Base-by-base conservation (phyloP, 352 stramenopile genomes). In the Plasmopara muralis region DNA sequence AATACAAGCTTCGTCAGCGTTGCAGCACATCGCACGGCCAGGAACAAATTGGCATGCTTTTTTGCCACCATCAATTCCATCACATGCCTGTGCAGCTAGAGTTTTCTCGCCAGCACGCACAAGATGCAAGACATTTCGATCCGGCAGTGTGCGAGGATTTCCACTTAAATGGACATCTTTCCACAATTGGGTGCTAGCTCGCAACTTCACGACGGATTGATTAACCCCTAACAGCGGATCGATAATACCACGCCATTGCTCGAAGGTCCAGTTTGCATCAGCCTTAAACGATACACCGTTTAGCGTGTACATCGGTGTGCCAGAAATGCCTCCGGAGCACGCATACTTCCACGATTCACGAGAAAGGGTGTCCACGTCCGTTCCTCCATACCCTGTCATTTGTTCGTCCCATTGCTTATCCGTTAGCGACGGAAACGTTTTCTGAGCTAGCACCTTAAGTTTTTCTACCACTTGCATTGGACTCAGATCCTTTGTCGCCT, bases 301-400 rank as follows among this genome's bases (percentile, higher is more conserved):
- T 53, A 92, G 64, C n/a, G 57, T 82, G 59, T 92, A 92, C 55
- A 83, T 57, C 20, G 81, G 81, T 18, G 81, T 92, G 14, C 78
- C 81, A 31, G 81, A 76, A 43, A 83, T 67, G 20, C 63, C 72
- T 10, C 81, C 72, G 9, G 81, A 75, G 53, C 78, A 89, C 25
- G 72, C 57, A 51, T 89, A 89, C 50, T 92, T 89, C 81, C 81
- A 92, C 15, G 71, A 62, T 13, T 70, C 62, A 10, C 81, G 72
- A 9, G 72, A 64, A 8, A 66, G 50, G 14, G 74, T 63, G 53
- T 89, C 76, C 0, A 72, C 75, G 20, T 77, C 50, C 6, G 76
- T 87, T 40, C 76, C 76, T n/a, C 81, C 81, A 43, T 79, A 83
- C 9, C 76, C 74, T 1, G 74, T 79, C 76, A 91, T 88, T 2